phyloP scores from a whole-genome alignment of 495 filamentous ascomycete species.

The Daldinia decipiens region DNA sequence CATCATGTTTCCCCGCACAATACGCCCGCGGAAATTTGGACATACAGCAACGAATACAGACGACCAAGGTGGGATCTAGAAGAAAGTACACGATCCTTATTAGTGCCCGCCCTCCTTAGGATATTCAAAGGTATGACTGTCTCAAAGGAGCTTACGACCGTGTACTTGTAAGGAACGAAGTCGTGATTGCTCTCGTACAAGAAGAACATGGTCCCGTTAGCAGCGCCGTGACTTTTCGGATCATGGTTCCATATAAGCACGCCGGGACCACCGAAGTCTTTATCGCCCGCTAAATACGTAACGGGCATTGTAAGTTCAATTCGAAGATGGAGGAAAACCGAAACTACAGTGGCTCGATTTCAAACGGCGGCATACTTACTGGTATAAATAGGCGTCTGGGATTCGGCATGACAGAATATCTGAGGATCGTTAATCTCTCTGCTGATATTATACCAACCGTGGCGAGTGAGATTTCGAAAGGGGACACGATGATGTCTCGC shows the following conservation, averaged over 20 bases:
- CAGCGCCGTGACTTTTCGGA: slow-evolving; percentile 20
- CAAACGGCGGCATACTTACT: slow-evolving; percentile 8
- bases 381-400: slow-evolving; percentile 28
- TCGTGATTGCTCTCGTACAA: slow-evolving; percentile 37
- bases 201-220: slow-evolving; percentile 33
- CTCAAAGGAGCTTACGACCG: background rate
- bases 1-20: slow-evolving; percentile 22
- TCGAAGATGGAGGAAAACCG: background rate
- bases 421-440: slow-evolving; percentile 19
- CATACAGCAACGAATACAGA: slow-evolving; percentile 26
- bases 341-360: background rate
- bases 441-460: slow-evolving; percentile 20
- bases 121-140: background rate
- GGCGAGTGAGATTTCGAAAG: background rate
- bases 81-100: background rate
- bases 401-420: slow-evolving; percentile 32
- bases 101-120: background rate
- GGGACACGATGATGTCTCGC: slow-evolving; percentile 10
- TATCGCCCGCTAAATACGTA: slow-evolving; percentile 12
- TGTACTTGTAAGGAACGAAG: slow-evolving; percentile 36
- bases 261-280: slow-evolving; percentile 30
- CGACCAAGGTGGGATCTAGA: slow-evolving; percentile 29
- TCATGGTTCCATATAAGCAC: slow-evolving; percentile 33
- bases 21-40: slow-evolving; percentile 29
- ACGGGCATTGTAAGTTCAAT: background rate